These are phyloP conservation scores for Penicillium canariense DNA, from an alignment of 495 filamentous ascomycete species.

Conservation along the genomic window DNA sequence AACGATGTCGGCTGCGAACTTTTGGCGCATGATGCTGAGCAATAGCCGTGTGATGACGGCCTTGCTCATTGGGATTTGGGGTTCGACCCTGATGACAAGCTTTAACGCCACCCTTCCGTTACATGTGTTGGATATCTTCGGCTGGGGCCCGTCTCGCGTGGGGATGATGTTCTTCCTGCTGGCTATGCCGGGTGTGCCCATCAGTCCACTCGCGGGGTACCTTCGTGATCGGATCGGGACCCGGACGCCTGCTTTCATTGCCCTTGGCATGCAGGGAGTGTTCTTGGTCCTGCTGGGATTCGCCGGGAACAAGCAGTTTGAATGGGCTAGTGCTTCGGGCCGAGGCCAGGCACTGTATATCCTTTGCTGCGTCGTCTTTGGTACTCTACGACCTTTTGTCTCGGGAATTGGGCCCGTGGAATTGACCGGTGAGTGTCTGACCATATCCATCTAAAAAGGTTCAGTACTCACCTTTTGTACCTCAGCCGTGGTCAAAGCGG, in stretches of 20 bases:
- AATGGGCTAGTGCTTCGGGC: conserved; percentile 13
- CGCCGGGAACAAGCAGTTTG: conserved; percentile 18
- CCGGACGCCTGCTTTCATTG: conserved; percentile 22
- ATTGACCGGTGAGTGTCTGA: conserved; percentile 28
- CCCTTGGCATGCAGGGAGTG: conserved; percentile 18
- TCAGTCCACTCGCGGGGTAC: conserved; percentile 25
- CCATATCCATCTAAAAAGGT: not conserved
- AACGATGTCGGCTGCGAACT: not conserved
- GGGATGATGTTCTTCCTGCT: conserved; percentile 32
- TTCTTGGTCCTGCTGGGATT: conserved; percentile 27
- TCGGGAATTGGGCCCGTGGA: conserved; percentile 32
- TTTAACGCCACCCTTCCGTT: conserved; percentile 33
- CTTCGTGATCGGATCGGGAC: conserved; percentile 31
- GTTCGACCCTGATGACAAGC: conserved; percentile 2
- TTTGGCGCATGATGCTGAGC: conserved; percentile 18
- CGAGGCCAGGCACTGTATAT: conserved; percentile 24
- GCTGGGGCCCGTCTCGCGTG: conserved; percentile 28
- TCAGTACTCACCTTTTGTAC: not conserved
- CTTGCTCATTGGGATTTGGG: conserved; percentile 1
- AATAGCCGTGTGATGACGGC: conserved; percentile 12
- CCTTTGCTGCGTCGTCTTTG: conserved; percentile 15
- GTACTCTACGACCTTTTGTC: conserved; percentile 21
- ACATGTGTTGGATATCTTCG: conserved; percentile 30
- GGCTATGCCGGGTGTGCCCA: conserved; percentile 26
- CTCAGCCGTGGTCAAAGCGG: conserved; percentile 29